Conservation (phyloP, 352 stramenopile species). For the Phytophthora capsici region DNA sequence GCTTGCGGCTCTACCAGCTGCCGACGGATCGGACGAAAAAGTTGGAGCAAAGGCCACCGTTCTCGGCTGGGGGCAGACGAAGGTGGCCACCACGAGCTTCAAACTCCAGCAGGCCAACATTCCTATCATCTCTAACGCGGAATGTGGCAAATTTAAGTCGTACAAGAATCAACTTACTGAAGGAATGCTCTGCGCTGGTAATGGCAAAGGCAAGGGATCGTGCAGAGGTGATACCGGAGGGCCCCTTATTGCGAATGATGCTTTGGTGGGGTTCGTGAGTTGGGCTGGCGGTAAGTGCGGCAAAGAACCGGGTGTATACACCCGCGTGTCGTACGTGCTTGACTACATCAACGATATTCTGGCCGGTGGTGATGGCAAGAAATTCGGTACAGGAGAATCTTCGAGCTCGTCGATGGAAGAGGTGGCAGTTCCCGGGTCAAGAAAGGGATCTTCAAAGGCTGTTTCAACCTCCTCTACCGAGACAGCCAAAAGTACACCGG, state of each 20-base stretch:
- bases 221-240: constrained; percentile 73
- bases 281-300: constrained; percentile 57
- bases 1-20: constrained; percentile 42
- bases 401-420: constrained; percentile 5
- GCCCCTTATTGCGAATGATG: constrained; percentile 53
- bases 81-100: constrained; percentile 36
- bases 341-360: constrained; percentile 60
- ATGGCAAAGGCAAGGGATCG: constrained; percentile 51
- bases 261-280: constrained; percentile 65
- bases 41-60: constrained; percentile 54
- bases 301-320: constrained; percentile 58
- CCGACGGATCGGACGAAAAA: constrained; percentile 56
- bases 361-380: constrained; percentile 26
- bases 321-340: constrained; percentile 52
- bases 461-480: not conserved
- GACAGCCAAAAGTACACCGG: constrained; percentile 1
- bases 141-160: constrained; percentile 46
- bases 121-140: constrained; percentile 54
- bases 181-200: constrained; percentile 67
- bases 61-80: constrained; percentile 61
- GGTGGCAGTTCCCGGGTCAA: constrained; percentile 1
- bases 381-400: constrained; percentile 3
- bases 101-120: constrained; percentile 61
- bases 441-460: not conserved
- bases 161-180: constrained; percentile 63